Conservation (phyloP, 495 filamentous ascomycete species). For the Penicillium macrosclerotiorum region DNA sequence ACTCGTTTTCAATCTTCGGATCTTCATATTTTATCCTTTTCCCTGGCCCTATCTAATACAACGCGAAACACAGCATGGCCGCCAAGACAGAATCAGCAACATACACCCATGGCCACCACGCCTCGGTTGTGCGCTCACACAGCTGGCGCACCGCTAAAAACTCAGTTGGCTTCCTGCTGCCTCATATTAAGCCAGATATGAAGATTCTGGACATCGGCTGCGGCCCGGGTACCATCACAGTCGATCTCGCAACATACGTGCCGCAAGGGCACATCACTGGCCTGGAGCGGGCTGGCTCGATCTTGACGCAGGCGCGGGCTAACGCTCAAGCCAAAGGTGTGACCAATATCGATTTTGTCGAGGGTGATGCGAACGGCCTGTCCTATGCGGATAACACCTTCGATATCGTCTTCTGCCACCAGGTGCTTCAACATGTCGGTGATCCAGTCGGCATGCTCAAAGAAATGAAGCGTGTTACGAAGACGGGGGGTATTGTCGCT, state of each 20-base stretch:
- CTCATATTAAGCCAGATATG: slow-evolving; percentile 42
- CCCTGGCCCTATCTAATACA: background rate
- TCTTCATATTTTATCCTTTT: background rate
- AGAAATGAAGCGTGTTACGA: slow-evolving; percentile 51
- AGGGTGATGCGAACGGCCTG: slow-evolving; percentile 45
- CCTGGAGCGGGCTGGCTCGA: slow-evolving; percentile 31
- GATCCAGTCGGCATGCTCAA: slow-evolving; percentile 38
- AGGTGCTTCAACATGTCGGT: slow-evolving; percentile 52
- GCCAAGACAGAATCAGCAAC: slow-evolving; percentile 30
- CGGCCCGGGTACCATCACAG: slow-evolving; percentile 57
- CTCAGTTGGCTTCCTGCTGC: slow-evolving; percentile 48
- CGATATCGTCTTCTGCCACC: slow-evolving; percentile 55
- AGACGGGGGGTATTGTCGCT: slow-evolving; percentile 53
- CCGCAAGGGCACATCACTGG: slow-evolving; percentile 47
- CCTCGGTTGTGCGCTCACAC: slow-evolving; percentile 47
- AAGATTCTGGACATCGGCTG: slow-evolving; percentile 59
- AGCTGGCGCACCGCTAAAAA: slow-evolving; percentile 48
- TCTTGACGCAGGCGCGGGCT: slow-evolving; percentile 37
- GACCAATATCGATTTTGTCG: slow-evolving; percentile 44
- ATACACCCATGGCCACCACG: slow-evolving; percentile 53
- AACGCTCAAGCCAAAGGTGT: slow-evolving; percentile 34
- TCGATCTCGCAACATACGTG: slow-evolving; percentile 46
- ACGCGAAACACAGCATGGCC: background rate
- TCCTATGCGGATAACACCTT: slow-evolving; percentile 48
- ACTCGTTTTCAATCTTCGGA: background rate